Percentiles rank a stretch among this genome's conserved stretches.
phyloP scores from a whole-genome alignment of 2,329 filamentous ascomycete species.

The Paraphoma chrysanthemicola region DNA sequence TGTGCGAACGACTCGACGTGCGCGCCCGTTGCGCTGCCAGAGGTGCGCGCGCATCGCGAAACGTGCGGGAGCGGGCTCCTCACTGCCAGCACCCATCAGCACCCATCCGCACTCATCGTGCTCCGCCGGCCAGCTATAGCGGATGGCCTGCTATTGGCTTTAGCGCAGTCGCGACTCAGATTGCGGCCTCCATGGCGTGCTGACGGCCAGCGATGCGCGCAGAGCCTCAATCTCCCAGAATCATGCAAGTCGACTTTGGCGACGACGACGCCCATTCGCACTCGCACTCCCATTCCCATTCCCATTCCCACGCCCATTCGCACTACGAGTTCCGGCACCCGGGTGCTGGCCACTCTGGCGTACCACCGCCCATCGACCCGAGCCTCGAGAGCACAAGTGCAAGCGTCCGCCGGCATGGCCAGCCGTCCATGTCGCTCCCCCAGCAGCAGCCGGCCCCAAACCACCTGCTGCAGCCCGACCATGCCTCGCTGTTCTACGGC shows the following conservation, averaged over 20 bases:
- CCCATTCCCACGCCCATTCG: too few species aligned
- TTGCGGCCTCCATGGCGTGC: constrained; percentile 37
- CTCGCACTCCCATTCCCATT: constrained; percentile 30
- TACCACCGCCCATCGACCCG: constrained; percentile 44
- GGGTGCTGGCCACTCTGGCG: constrained; percentile 15
- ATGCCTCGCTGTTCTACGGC: constrained; percentile 43
- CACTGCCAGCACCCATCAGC: too few species aligned
- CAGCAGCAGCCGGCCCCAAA: constrained; percentile 34
- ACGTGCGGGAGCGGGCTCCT: too few species aligned
- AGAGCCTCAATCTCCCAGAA: constrained; percentile 31
- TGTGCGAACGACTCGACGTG: too few species aligned
- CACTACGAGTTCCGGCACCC: constrained; percentile 48
- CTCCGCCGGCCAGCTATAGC: constrained; percentile 18
- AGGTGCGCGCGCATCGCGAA: too few species aligned
- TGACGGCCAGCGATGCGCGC: constrained; percentile 31
- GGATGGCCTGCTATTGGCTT: constrained; percentile 24
- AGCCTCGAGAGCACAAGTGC: constrained; percentile 39
- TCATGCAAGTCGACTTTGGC: constrained; percentile 50
- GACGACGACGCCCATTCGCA: constrained; percentile 38
- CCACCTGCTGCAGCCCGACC: constrained; percentile 45
- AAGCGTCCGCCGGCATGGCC: constrained; percentile 42
- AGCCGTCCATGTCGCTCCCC: constrained; percentile 38
- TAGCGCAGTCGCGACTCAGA: constrained; percentile 29
- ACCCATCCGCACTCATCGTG: constrained; percentile 2
- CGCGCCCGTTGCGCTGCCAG: too few species aligned